Percentiles rank a stretch among this genome's conserved stretches.
Conservation (phyloP, 1,284 basidiomycete genomes). For the Caloboletus firmus region DNA sequence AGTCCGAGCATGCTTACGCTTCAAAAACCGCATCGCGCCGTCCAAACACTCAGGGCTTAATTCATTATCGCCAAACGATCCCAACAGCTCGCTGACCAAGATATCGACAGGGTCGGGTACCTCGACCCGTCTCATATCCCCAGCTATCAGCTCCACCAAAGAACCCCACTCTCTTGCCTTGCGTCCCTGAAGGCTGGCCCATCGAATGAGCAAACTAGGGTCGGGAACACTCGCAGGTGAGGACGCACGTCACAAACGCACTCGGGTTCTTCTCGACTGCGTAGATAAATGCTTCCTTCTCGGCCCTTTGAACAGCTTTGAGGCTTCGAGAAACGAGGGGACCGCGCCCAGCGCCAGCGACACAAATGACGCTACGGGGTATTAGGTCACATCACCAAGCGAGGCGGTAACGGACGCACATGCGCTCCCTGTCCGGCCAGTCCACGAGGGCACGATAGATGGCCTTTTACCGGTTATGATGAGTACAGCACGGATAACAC, state of each 20-base stretch:
- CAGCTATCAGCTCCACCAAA: constrained; percentile 80
- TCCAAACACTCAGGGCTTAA: constrained; percentile 97
- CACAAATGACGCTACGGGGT: constrained; percentile 68
- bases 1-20: constrained; percentile 54
- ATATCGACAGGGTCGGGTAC: constrained; percentile 90
- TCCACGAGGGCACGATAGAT: constrained; percentile 82
- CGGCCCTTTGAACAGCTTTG: constrained; percentile 72
- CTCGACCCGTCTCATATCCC: constrained; percentile 88
- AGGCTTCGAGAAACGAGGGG: constrained; percentile 90
- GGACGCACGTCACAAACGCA: constrained; percentile 84
- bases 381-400: constrained; percentile 23
- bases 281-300: constrained; percentile 69
- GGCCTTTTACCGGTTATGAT: constrained; percentile 49
- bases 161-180: constrained; percentile 82
- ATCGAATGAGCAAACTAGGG: constrained; percentile 22
- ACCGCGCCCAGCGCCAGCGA: constrained; percentile 95
- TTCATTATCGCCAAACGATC: constrained; percentile 98
- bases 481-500: constrained; percentile 8
- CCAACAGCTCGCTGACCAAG: constrained; percentile 92
- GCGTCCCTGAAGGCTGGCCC: constrained; percentile 74
- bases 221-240: constrained; percentile 6
- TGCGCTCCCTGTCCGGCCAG: constrained; percentile 53
- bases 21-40: constrained; percentile 90
- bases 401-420: constrained; percentile 44
- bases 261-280: constrained; percentile 97